phyloP scores from a whole-genome alignment of 495 filamentous ascomycete genomes.

The Neurospora sp. region DNA sequence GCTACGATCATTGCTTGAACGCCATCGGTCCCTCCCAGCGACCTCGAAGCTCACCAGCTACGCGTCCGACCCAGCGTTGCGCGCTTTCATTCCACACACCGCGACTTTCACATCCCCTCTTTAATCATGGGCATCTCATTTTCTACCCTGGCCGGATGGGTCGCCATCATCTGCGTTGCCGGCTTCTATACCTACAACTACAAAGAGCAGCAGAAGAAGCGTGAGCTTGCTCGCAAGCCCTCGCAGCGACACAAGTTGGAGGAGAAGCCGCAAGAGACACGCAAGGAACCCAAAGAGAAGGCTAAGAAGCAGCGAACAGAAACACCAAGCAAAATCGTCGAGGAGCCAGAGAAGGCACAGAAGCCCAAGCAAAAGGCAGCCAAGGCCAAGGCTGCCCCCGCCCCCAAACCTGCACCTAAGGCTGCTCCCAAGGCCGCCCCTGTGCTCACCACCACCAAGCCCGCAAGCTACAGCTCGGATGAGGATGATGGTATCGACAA shows the following conservation, averaged over 20 bases:
- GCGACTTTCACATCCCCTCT: not conserved
- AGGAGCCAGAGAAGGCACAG: conserved; percentile 20
- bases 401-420: not conserved
- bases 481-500: conserved; percentile 55
- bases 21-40: not conserved
- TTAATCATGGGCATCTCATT: conserved; percentile 29
- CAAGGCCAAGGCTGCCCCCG: conserved; percentile 1
- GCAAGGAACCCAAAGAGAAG: conserved; percentile 26
- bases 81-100: not conserved
- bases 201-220: conserved; percentile 11
- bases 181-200: conserved; percentile 19
- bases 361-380: conserved; percentile 23
- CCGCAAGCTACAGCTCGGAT: conserved; percentile 30
- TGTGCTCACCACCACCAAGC: conserved; percentile 7
- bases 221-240: conserved; percentile 1
- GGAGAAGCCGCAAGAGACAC: conserved; percentile 27
- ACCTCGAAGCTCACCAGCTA: not conserved
- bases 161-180: conserved; percentile 42
- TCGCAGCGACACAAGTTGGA: conserved; percentile 19
- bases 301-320: conserved; percentile 21
- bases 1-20: not conserved
- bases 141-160: conserved; percentile 45
- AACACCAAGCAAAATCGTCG: conserved; percentile 13
- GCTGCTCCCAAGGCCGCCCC: not conserved
- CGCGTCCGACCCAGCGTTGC: not conserved